Evolutionary conservation across 352 stramenopile genomes (phyloP).

Genomic region (Thraustotheca clavata): DNA sequence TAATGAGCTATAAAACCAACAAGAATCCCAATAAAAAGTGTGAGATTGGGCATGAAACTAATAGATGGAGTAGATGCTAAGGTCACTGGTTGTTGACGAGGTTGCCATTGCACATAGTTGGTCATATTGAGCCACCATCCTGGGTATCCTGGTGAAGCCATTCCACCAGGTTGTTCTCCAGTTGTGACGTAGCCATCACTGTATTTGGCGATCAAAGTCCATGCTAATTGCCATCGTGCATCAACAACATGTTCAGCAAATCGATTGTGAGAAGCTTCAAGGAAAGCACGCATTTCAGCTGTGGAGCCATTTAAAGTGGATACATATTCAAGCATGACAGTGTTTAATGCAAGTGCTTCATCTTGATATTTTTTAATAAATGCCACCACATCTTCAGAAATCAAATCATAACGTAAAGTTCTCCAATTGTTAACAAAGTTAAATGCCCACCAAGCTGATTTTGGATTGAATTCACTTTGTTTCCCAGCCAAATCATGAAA

Average conservation of each 20-base stretch:
- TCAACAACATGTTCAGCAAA: conserved; percentile 16
- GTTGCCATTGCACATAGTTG: conserved; percentile 21
- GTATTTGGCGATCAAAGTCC: conserved; percentile 21
- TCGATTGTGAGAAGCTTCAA: conserved; percentile 9
- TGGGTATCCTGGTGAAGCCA: conserved; percentile 12
- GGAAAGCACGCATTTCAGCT: background rate
- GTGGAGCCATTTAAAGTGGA: conserved; percentile 28
- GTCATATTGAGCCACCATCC: conserved; percentile 23
- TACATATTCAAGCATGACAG: conserved; percentile 14
- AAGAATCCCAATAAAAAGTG: background rate
- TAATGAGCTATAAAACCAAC: background rate
- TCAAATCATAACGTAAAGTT: conserved; percentile 23
- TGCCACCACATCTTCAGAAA: conserved; percentile 6
- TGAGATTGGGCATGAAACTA: background rate
- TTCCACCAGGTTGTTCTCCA: background rate
- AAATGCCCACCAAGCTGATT: conserved; percentile 27
- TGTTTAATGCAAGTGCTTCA: conserved; percentile 16
- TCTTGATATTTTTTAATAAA: conserved; percentile 11
- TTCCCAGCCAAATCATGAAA: conserved; percentile 20
- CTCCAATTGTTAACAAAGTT: conserved; percentile 28
- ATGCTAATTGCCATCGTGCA: conserved; percentile 14
- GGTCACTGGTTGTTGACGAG: background rate
- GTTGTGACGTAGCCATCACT: conserved; percentile 22
- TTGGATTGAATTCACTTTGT: conserved; percentile 19
- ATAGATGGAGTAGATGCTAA: background rate